A percentile compares a stretch with the other conserved stretches of the same genome.
Evolutionary conservation across 805 yeast species (phyloP).

Genomic region (Kodamaea fukazawae): DNA sequence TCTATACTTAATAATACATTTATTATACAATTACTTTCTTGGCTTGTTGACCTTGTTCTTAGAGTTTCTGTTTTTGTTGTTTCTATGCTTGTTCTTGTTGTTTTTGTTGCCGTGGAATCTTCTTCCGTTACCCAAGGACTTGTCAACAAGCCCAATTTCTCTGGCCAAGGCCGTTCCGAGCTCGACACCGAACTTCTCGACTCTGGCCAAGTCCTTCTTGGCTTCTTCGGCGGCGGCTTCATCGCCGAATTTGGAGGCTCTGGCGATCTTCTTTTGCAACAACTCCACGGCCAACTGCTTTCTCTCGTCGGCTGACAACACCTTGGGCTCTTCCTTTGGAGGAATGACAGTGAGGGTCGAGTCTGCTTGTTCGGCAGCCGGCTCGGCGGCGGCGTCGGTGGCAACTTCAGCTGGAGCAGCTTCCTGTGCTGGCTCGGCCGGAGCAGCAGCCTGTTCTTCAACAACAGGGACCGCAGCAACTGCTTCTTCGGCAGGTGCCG

Average conservation of each 20-base stretch:
- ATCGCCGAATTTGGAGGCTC: conserved; percentile 78
- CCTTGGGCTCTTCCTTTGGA: conserved; percentile 36
- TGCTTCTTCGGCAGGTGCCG: conserved; percentile 13
- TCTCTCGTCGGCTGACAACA: conserved; percentile 63
- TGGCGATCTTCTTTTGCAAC: conserved; percentile 60
- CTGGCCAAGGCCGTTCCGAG: conserved; percentile 61
- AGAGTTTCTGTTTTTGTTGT: conserved; percentile 12
- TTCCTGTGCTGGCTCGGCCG: too few species aligned
- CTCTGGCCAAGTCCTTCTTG: conserved; percentile 62
- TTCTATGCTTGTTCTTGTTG: conserved; percentile 11
- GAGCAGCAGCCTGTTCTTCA: conserved; percentile 2
- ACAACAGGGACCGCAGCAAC: conserved; percentile 9
- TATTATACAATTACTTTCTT: conserved; percentile 4
- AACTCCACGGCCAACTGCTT: conserved; percentile 66
- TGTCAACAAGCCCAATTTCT: conserved; percentile 58
- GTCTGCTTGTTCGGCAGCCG: conserved; percentile 15
- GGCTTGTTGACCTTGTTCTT: conserved; percentile 6
- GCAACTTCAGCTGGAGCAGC: conserved; percentile 10
- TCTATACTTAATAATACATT: too few species aligned
- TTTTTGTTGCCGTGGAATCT: conserved; percentile 16
- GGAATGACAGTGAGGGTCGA: conserved; percentile 10
- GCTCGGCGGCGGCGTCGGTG: conserved; percentile 12
- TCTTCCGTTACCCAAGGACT: conserved; percentile 21
- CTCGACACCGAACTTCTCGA: conserved; percentile 83
- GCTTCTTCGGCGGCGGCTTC: conserved; percentile 55